Evolutionary conservation across 2,329 filamentous ascomycete genomes (phyloP).

Genomic region (Ceratocystis eucalypticola): DNA sequence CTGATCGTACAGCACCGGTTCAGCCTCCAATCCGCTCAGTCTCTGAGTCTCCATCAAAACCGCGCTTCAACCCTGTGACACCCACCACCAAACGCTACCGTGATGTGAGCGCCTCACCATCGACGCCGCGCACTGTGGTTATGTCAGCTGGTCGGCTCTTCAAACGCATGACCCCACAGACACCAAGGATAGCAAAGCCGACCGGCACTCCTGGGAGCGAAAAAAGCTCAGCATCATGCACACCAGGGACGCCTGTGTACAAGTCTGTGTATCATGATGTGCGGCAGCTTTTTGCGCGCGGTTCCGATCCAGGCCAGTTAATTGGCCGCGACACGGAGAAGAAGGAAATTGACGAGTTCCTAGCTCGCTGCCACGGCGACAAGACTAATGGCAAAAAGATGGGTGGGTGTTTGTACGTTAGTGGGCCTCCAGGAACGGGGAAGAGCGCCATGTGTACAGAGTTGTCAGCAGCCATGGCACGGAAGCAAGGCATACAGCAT

Average conservation of each 20-base stretch:
- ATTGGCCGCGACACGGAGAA: constrained; percentile 62
- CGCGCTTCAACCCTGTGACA: constrained; percentile 37
- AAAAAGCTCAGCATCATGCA: not conserved
- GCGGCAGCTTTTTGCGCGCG: constrained; percentile 73
- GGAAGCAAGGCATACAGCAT: constrained; percentile 45
- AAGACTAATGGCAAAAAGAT: constrained; percentile 44
- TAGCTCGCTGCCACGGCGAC: constrained; percentile 47
- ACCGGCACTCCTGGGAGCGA: constrained; percentile 12
- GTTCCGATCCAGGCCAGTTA: constrained; percentile 58
- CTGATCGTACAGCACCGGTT: not conserved
- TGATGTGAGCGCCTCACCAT: constrained; percentile 60
- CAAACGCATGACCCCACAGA: constrained; percentile 66
- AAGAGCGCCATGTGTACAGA: constrained; percentile 90
- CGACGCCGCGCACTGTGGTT: constrained; percentile 74
- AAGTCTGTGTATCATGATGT: constrained; percentile 72
- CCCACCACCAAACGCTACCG: constrained; percentile 65
- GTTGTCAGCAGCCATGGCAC: constrained; percentile 48
- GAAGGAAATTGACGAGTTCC: constrained; percentile 53
- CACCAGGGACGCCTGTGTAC: not conserved
- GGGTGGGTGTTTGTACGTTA: constrained; percentile 83
- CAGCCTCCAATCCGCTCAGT: not conserved
- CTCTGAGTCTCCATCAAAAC: constrained; percentile 14
- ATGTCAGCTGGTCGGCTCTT: constrained; percentile 61
- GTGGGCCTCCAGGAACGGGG: constrained; percentile 86
- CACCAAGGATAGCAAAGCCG: constrained; percentile 33